Evolutionary conservation across 139 green algal genomes (phyloP).

Genomic region (Choricystis sp.): DNA sequence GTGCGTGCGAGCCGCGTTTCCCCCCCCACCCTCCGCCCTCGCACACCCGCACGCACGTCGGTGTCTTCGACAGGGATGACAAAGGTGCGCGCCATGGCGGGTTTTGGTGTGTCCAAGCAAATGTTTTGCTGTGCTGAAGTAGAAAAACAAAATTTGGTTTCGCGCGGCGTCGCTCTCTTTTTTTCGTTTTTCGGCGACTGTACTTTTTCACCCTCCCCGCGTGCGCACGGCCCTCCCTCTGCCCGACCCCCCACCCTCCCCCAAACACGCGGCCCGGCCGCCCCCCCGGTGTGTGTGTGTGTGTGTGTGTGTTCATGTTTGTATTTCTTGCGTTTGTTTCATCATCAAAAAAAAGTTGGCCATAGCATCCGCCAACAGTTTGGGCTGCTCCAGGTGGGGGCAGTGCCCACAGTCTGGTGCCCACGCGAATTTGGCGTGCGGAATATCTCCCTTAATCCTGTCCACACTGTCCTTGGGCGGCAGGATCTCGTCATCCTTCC

Average conservation of each 20-base stretch:
- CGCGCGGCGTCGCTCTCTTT: too few relatives aligned
- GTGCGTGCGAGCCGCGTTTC: too few relatives aligned
- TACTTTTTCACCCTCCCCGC: too few relatives aligned
- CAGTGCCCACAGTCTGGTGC: constrained; percentile 71
- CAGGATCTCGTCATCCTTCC: constrained; percentile 66
- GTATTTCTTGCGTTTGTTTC: too few relatives aligned
- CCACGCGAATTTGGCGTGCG: constrained; percentile 34
- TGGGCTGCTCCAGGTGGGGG: constrained; percentile 66
- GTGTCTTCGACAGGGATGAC: neutral
- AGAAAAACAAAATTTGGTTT: neutral
- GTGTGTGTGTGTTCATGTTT: too few relatives aligned
- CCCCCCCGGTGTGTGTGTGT: too few relatives aligned
- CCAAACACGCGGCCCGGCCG: too few relatives aligned
- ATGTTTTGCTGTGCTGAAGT: neutral
- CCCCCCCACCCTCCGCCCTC: too few relatives aligned
- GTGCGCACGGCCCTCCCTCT: too few relatives aligned
- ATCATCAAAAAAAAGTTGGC: neutral
- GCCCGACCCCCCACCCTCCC: too few relatives aligned
- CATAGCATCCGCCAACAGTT: constrained; percentile 19
- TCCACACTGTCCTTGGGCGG: constrained; percentile 23
- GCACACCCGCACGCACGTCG: neutral
- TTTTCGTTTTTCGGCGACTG: too few relatives aligned
- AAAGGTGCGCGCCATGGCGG: neutral
- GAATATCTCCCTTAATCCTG: constrained; percentile 34
- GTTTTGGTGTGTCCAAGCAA: neutral